These are phyloP conservation scores for Xylariaceae sp. DNA, from an alignment of 2,329 filamentous ascomycete species.

Conservation along the genomic window DNA sequence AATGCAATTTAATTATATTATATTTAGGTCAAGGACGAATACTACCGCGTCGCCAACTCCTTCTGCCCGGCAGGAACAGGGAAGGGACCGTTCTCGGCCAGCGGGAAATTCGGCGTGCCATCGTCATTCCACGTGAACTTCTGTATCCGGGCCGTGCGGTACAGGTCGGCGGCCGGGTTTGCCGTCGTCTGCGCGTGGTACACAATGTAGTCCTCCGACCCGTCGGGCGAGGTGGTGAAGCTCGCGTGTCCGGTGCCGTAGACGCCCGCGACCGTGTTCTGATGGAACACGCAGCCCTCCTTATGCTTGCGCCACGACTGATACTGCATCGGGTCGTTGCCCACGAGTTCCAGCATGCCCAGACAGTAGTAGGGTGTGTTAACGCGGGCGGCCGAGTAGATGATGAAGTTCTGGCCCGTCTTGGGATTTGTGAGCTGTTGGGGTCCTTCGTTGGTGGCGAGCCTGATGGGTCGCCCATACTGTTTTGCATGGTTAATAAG, in stretches of 20 bases:
- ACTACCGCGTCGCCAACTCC: constrained; percentile 5
- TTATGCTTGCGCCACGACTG: constrained; percentile 32
- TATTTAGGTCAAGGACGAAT: too few relatives aligned
- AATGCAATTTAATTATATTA: too few relatives aligned
- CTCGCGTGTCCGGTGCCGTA: constrained; percentile 34
- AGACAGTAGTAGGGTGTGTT: constrained; percentile 35
- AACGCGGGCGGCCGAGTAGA: constrained; percentile 34
- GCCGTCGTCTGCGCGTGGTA: constrained; percentile 34
- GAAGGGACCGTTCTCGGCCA: constrained; percentile 32
- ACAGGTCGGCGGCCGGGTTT: constrained; percentile 29
- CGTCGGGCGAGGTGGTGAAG: constrained; percentile 32
- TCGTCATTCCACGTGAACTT: constrained; percentile 32
- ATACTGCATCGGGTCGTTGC: constrained; percentile 34
- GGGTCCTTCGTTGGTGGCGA: constrained; percentile 34
- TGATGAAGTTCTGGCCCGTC: constrained; percentile 33
- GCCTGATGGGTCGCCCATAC: constrained; percentile 30
- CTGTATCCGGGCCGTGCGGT: constrained; percentile 31
- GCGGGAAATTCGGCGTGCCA: constrained; percentile 31
- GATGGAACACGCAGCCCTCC: constrained; percentile 32
- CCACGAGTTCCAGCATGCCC: constrained; percentile 33
- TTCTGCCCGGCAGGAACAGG: constrained; percentile 29
- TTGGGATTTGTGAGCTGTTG: constrained; percentile 33
- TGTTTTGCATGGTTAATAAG: too few relatives aligned
- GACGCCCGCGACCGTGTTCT: constrained; percentile 29
- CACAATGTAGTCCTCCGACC: constrained; percentile 31